These are phyloP conservation scores for Colletotrichum musicola DNA, from an alignment of 2,329 filamentous ascomycete species.

Conservation along the genomic window DNA sequence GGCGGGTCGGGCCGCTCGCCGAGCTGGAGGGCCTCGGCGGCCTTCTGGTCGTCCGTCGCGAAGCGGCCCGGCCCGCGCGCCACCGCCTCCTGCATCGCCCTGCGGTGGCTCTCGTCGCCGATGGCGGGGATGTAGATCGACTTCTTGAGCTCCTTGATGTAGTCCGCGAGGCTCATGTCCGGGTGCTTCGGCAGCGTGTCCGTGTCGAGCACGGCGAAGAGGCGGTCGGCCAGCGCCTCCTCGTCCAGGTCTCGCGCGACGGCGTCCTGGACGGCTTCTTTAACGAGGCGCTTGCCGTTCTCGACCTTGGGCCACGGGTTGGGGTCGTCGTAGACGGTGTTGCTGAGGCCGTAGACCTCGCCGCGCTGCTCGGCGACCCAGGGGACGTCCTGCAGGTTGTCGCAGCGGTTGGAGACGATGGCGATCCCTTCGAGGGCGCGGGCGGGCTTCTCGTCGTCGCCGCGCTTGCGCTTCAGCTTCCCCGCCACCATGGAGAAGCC, in stretches of 20 bases:
- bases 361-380: constrained; percentile 66
- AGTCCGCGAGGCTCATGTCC: constrained; percentile 63
- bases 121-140: constrained; percentile 73
- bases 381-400: constrained; percentile 65
- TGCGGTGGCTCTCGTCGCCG: constrained; percentile 60
- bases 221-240: constrained; percentile 60
- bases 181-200: constrained; percentile 64
- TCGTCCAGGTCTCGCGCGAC: constrained; percentile 54
- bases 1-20: constrained; percentile 46
- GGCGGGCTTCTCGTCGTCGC: constrained; percentile 26
- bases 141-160: constrained; percentile 65
- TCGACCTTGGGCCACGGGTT: constrained; percentile 72
- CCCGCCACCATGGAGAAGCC: constrained; percentile 77
- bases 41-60: constrained; percentile 54
- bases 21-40: constrained; percentile 49
- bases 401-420: constrained; percentile 73
- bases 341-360: constrained; percentile 71
- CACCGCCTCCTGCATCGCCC: constrained; percentile 58
- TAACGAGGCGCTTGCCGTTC: constrained; percentile 62
- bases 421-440: constrained; percentile 62
- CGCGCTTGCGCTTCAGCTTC: constrained; percentile 60
- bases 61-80: constrained; percentile 53
- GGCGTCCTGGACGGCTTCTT: constrained; percentile 56
- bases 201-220: constrained; percentile 68
- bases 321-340: constrained; percentile 67